phyloP scores from a whole-genome alignment of 306 rosid species.

The Sicyos edulis region DNA sequence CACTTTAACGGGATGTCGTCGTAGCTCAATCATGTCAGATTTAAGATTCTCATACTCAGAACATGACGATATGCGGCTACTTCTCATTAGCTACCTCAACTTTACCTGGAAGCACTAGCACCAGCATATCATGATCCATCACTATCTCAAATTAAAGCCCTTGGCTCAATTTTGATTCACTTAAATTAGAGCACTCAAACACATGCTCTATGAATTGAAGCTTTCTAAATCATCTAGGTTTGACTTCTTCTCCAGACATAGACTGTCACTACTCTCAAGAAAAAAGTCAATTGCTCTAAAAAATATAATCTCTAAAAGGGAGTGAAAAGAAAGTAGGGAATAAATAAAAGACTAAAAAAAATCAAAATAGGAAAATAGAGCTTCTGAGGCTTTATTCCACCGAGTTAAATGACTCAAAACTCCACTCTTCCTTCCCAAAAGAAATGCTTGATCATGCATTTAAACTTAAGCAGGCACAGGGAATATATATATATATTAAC shows the following conservation, averaged over 20 bases:
- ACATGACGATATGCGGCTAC: background rate
- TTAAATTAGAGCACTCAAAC: background rate
- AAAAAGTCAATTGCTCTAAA: no score
- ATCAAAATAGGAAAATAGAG: no score
- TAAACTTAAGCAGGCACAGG: no score
- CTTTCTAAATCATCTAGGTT: background rate
- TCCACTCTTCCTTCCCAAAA: no score
- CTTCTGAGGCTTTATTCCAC: no score
- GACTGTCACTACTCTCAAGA: background rate
- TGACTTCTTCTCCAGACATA: background rate
- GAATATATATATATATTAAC: no score
- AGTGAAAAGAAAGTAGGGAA: background rate
- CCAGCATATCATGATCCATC: background rate
- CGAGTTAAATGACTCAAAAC: no score
- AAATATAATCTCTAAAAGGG: background rate
- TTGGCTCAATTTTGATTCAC: background rate
- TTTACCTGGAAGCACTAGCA: background rate
- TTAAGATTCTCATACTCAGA: background rate
- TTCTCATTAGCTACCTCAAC: conserved; percentile 7
- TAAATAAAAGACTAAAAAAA: no score
- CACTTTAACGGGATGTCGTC: conserved; percentile 5
- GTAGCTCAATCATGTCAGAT: background rate
- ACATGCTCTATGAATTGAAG: background rate
- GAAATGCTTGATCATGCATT: no score
- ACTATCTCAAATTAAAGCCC: background rate